Evolutionary conservation across 1,284 basidiomycete species (phyloP).

Genomic region (Cutaneotrichosporon sp.): DNA sequence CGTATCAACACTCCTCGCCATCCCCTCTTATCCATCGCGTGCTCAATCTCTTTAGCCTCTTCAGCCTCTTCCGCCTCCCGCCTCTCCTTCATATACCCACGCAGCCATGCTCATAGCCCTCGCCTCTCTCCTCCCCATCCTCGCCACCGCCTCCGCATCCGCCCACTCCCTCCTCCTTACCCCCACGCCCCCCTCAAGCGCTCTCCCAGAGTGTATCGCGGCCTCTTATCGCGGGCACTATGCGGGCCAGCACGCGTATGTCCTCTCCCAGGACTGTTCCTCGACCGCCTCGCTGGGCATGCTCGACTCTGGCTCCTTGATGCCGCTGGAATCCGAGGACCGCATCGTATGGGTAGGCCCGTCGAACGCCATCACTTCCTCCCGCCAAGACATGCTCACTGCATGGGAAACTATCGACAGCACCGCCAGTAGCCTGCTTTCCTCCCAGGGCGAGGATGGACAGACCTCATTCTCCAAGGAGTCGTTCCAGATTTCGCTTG

Average conservation of each 20-base stretch:
- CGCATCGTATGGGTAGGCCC: conserved; percentile 20
- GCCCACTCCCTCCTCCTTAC: not conserved
- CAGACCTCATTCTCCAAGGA: not conserved
- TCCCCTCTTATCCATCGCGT: not conserved
- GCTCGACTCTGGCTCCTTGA: conserved; percentile 25
- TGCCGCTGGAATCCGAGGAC: conserved; percentile 14
- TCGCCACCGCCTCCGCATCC: not conserved
- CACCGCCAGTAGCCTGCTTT: not conserved
- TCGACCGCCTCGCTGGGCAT: not conserved
- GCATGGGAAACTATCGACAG: not conserved
- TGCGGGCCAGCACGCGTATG: conserved; percentile 27
- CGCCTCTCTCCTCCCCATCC: not conserved
- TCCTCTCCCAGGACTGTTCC: conserved; percentile 26
- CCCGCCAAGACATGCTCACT: not conserved
- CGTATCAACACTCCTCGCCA: not conserved
- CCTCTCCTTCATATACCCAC: not conserved
- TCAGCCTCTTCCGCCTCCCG: too few species aligned
- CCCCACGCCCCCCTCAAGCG: conserved; percentile 1
- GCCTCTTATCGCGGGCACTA: conserved; percentile 36
- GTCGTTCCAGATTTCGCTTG: not conserved
- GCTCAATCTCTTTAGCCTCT: too few species aligned
- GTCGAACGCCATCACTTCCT: conserved; percentile 11
- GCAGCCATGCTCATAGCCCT: not conserved
- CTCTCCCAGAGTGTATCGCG: conserved; percentile 24
- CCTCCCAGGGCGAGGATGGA: not conserved